Conservation (phyloP, 2,329 filamentous ascomycete genomes). For the Fusarium sambucinum region DNA sequence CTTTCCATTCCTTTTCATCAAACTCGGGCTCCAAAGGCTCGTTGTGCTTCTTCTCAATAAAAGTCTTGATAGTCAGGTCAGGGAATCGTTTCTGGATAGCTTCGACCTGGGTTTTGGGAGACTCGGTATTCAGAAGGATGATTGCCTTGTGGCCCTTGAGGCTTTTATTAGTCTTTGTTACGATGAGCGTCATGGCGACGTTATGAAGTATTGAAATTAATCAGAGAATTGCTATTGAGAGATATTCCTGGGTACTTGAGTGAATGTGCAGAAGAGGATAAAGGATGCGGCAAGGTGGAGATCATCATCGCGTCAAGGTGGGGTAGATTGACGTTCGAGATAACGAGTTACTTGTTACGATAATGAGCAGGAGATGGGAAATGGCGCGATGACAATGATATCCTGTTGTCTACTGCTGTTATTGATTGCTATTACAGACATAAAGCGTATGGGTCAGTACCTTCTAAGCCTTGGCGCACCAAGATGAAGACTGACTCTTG, state of each 20-base stretch:
- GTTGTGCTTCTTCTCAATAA: slow-evolving; percentile 47
- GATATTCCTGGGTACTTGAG: neutral
- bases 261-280: neutral
- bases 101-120: slow-evolving; percentile 52
- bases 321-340: slow-evolving; percentile 42
- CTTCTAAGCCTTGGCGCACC: no score
- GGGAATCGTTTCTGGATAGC: slow-evolving; percentile 57
- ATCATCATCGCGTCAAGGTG: slow-evolving; percentile 41
- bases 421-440: neutral
- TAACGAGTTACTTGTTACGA: slow-evolving; percentile 7
- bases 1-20: slow-evolving; percentile 57
- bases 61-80: slow-evolving; percentile 56
- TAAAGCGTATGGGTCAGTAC: neutral
- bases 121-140: slow-evolving; percentile 53
- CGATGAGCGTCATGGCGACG: slow-evolving; percentile 37
- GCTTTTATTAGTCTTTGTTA: slow-evolving; percentile 50
- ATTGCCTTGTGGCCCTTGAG: slow-evolving; percentile 64
- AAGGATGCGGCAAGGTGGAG: slow-evolving; percentile 42
- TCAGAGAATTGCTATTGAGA: rapidly evolving
- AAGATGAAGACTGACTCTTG: no score
- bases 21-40: slow-evolving; percentile 45
- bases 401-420: no score
- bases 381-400: slow-evolving; percentile 4
- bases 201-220: rapidly evolving
- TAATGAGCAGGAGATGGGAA: neutral